Base-by-base conservation (phyloP, 1,284 basidiomycete genomes). In the Irpex sp. region DNA sequence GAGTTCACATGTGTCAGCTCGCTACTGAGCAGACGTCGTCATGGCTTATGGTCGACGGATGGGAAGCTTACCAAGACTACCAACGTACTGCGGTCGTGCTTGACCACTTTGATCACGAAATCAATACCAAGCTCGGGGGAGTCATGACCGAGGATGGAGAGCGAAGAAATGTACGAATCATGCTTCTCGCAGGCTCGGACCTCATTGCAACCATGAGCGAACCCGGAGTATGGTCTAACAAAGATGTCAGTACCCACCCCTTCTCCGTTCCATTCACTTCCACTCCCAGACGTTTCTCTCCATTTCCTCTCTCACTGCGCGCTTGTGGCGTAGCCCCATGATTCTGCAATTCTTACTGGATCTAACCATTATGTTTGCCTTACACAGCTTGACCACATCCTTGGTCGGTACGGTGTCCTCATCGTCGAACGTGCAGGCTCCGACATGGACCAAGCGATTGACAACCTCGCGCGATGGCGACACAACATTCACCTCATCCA, bases 151-250 rank as follows among this genome's bases (percentile, higher is more conserved):
- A 79, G 63, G 83, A 86, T 67, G 89, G 88, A 50, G 83, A 88
- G 73, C 84, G 80, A 62, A 82, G 87, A 50, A 78, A 81, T 67
- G 87, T 90, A 63, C 84, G 83, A 51, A 85, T 98, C 68, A 96
- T 99, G 92, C 87, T 99, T 33, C 86, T 99, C 60, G 97, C 97
- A 2, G 97, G 97, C 43, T 96, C 94, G 26, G 97, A 99, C 76
- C 82, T 99, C 69, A 99, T 99, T 74, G 90, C 95, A 74, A 97
- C 95, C 59, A 98, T 99, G 90, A 94, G 93, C 68, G 95, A 98
- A 77, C 95, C 95, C n/a, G 97, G 97, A 13, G 95, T 99, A 21
- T 99, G 97, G 97, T 89, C 91, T 60, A 90, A 95, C 70, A 84
- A 87, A 63, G 97, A 99, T 84, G 93, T 96, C 69, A 74, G 89